A percentile compares a stretch with the other conserved stretches of the same genome.
Conservation (phyloP, 768 basidiomycete genomes). For the Phaffia australis region DNA sequence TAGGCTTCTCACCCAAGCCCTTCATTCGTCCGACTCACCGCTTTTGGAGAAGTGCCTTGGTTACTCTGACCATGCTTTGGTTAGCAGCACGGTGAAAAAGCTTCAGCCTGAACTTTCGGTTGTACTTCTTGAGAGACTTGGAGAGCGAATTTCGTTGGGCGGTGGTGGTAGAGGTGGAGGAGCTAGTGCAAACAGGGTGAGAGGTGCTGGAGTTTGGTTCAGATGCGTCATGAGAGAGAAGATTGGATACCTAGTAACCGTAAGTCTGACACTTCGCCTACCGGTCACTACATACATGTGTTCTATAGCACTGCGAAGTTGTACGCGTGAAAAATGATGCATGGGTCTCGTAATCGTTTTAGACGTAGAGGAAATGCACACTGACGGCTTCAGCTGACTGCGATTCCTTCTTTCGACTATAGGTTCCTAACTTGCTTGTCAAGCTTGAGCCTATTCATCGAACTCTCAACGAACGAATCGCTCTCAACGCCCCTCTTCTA, state of each 20-base stretch:
- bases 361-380: too few species aligned
- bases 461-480: constrained; percentile 64
- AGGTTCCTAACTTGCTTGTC: constrained; percentile 88
- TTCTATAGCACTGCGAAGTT: too few species aligned
- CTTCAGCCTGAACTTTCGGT: constrained; percentile 79
- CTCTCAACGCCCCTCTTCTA: constrained; percentile 71
- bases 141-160: constrained; percentile 42
- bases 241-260: constrained; percentile 87
- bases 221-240: constrained; percentile 73
- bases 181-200: constrained; percentile 35
- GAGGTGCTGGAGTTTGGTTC: constrained; percentile 38
- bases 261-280: constrained; percentile 41
- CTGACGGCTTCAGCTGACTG: constrained; percentile 21
- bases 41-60: constrained; percentile 76
- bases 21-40: constrained; percentile 84
- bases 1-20: constrained; percentile 84
- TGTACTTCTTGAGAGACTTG: constrained; percentile 75
- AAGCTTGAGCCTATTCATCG: constrained; percentile 75
- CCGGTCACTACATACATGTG: too few species aligned
- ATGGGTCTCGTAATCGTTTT: too few species aligned
- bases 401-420: constrained; percentile 13
- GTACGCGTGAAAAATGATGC: too few species aligned
- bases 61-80: constrained; percentile 68
- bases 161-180: constrained; percentile 60
- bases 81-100: constrained; percentile 74